Base-by-base conservation (phyloP, 139 green algal genomes). In the Picochlorum sp. region DNA sequence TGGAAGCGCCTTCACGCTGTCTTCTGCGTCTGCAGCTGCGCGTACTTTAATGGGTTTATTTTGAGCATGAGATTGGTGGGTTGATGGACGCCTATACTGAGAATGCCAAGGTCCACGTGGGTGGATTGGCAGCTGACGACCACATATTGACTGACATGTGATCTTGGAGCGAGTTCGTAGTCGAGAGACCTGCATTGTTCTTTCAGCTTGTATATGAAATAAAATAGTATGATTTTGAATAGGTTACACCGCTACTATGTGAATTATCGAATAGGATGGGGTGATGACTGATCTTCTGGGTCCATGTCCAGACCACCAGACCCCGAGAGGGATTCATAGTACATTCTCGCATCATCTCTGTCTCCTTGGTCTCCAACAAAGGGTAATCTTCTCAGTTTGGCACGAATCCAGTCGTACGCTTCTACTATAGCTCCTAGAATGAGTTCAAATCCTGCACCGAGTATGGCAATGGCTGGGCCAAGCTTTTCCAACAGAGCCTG, bases 281-380 rank as follows among this genome's bases (percentile, higher is more conserved):
- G 71, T 11, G 38, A 63, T 24, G 57, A 49, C 21, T 77, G 65
- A 24, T 77, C 71, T 37, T 77, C 71, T 0, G 71, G 71, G 6
- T 77, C 71, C 8, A 77, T 26, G 6, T 69, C 71, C 11, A 71
- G 65, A 4, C 54, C 57, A 55, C 54, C 65, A 62, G 37, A 59
- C 7, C 60, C 60, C 45, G 31, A 18, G 15, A 66, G 15, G 20
- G 37, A 14, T 16, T 59, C 60, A 66, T 69, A 78, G 60, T 66
- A 69, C 9, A 50, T 58, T 13, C 56, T 59, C 18, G 45, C 41
- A 57, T 44, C 61, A 50, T 13, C 61, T 41, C 34, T 41, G 18
- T 34, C 37, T 34, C 23, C 45, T 20, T 45, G 11, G 18, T 44
- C 15, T n/a, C 20, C n/a, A 6, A 37, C 44, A n/a, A 63, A 45